Evolutionary conservation across 768 basidiomycete genomes (phyloP).

Genomic region (Lactarius deliciosus): DNA sequence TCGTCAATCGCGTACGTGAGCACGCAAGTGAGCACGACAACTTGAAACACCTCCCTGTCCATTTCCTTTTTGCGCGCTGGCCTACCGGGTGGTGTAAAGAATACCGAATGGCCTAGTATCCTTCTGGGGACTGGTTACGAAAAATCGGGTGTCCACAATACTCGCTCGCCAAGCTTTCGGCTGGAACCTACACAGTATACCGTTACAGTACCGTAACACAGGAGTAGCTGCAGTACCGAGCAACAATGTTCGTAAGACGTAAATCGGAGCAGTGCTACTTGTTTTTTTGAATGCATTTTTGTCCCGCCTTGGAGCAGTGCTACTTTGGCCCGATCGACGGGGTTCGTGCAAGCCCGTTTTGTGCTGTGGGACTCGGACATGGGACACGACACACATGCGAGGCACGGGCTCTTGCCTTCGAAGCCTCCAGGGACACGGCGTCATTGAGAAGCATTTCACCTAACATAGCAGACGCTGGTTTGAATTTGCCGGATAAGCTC

Average conservation of each 20-base stretch:
- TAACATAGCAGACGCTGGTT: background rate
- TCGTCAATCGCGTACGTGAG: background rate
- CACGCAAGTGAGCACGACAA: background rate
- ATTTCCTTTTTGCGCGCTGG: background rate
- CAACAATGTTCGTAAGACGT: background rate
- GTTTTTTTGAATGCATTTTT: too few relatives aligned
- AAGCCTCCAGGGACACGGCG: background rate
- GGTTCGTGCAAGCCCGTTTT: background rate
- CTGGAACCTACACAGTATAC: background rate
- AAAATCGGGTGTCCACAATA: background rate
- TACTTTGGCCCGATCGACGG: background rate
- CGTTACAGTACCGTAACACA: background rate
- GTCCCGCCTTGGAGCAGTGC: background rate
- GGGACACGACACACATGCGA: background rate
- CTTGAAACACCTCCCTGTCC: background rate
- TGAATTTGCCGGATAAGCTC: background rate
- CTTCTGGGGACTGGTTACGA: background rate
- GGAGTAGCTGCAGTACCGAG: background rate
- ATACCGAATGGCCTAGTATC: background rate
- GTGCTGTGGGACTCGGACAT: background rate
- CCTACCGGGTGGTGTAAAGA: background rate
- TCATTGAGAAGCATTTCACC: background rate
- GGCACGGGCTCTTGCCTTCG: conserved; percentile 4
- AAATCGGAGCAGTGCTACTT: background rate
- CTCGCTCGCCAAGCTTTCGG: background rate